Percentiles rank a stretch among this genome's conserved stretches.
These are phyloP conservation scores for Thozetella sp. DNA, from an alignment of 495 filamentous ascomycete genomes.

Conservation along the genomic window DNA sequence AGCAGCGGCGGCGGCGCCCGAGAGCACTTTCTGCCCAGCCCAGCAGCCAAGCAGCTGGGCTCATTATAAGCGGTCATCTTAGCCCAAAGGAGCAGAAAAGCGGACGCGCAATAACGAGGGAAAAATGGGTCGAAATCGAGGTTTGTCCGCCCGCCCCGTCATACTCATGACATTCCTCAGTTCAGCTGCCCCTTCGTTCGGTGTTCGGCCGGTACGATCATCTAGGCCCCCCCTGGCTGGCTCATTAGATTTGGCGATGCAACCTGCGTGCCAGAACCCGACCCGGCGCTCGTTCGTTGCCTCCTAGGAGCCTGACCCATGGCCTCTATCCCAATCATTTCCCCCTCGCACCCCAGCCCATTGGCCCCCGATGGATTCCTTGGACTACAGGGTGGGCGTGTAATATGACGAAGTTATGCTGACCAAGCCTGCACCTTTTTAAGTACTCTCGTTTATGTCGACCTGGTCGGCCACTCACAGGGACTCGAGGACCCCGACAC, in stretches of 20 bases:
- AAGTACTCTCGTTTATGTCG: constrained; percentile 65
- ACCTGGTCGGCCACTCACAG: constrained; percentile 48
- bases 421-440: constrained; percentile 20
- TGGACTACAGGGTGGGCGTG: background rate
- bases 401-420: constrained; percentile 21
- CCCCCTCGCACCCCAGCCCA: background rate
- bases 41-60: background rate
- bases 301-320: background rate
- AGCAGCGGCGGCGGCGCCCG: no score
- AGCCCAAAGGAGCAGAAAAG: constrained; percentile 1
- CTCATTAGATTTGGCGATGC: constrained; percentile 2
- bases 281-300: background rate
- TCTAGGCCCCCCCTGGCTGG: constrained; percentile 1
- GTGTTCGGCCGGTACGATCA: no score
- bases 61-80: background rate
- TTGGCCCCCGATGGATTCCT: background rate
- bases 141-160: constrained; percentile 32
- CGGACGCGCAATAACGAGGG: constrained; percentile 4
- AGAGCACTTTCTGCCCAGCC: background rate
- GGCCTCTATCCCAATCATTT: background rate
- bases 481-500: constrained; percentile 38
- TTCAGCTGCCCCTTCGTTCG: background rate
- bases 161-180: constrained; percentile 7
- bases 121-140: constrained; percentile 48
- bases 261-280: constrained; percentile 5